phyloP scores from a whole-genome alignment of 225 moss, liverwort and hornwort genomes.

The Pseudoscleropodium purum region DNA sequence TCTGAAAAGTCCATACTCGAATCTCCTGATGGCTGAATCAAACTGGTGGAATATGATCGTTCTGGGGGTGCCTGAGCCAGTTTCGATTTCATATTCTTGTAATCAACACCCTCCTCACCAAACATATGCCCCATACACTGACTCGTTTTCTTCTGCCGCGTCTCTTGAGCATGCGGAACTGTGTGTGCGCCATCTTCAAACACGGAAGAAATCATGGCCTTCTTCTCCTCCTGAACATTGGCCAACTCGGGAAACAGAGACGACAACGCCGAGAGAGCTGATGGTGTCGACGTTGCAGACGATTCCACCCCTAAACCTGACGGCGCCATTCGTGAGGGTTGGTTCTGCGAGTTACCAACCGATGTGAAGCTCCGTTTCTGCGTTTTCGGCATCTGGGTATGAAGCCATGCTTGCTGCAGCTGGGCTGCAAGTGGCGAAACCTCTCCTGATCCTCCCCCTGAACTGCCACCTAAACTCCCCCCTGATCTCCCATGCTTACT shows the following conservation, averaged over 20 bases:
- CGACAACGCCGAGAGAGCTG: slow-evolving; percentile 33
- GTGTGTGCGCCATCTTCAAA: slow-evolving; percentile 12
- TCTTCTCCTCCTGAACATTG: slow-evolving; percentile 28
- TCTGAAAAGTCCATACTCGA: neutral
- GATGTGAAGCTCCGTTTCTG: slow-evolving; percentile 13
- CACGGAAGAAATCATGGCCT: slow-evolving; percentile 30
- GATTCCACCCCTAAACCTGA: neutral
- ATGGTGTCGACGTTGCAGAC: neutral
- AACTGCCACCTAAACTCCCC: neutral
- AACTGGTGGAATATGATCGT: slow-evolving; percentile 5
- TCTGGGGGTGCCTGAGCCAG: neutral
- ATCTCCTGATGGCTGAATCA: neutral
- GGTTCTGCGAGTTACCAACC: neutral
- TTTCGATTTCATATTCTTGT: neutral
- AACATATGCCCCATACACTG: slow-evolving; percentile 8
- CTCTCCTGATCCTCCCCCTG: slow-evolving; percentile 12
- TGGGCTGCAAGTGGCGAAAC: slow-evolving; percentile 35
- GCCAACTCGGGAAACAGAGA: slow-evolving; percentile 35
- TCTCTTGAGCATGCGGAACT: neutral
- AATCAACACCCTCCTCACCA: neutral
- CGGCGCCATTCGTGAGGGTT: neutral
- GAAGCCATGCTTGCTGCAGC: slow-evolving; percentile 45
- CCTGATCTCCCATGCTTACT: slow-evolving; percentile 33
- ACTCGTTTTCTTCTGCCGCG: neutral
- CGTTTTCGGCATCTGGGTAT: slow-evolving; percentile 38